phyloP scores from a whole-genome alignment of 2,329 filamentous ascomycete species.

The Neophaeococcomyces mojaviensis region DNA sequence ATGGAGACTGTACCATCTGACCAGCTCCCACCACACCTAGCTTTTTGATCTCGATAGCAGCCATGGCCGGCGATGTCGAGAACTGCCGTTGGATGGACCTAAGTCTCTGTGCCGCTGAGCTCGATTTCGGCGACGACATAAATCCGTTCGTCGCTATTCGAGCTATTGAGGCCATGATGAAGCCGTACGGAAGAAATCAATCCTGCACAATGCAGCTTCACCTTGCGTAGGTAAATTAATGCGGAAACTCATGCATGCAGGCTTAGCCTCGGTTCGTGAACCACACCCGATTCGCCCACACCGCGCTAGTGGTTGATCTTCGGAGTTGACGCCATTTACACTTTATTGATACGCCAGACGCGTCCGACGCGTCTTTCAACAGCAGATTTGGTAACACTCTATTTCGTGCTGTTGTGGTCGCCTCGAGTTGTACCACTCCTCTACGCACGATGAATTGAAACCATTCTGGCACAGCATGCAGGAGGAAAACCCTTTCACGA shows the following conservation, averaged over 20 bases:
- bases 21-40: constrained; percentile 90
- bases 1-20: constrained; percentile 68
- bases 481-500: constrained; percentile 36
- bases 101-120: constrained; percentile 29
- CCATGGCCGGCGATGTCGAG: constrained; percentile 57
- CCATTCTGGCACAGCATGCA: constrained; percentile 30
- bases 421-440: background rate
- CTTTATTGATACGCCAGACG: constrained; percentile 13
- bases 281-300: no score
- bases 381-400: background rate
- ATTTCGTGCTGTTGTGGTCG: no score
- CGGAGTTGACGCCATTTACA: constrained; percentile 11
- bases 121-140: constrained; percentile 28
- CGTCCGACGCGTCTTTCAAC: constrained; percentile 15
- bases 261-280: constrained; percentile 27
- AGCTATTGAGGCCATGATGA: constrained; percentile 16
- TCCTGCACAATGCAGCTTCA: background rate
- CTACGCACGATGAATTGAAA: background rate
- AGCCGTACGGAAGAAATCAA: background rate
- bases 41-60: constrained; percentile 68
- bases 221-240: background rate
- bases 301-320: no score
- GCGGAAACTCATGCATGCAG: constrained; percentile 12
- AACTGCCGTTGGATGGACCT: constrained; percentile 48
- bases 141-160: constrained; percentile 26